phyloP scores from a whole-genome alignment of 805 yeast genomes.

The Priceomyces medius region DNA sequence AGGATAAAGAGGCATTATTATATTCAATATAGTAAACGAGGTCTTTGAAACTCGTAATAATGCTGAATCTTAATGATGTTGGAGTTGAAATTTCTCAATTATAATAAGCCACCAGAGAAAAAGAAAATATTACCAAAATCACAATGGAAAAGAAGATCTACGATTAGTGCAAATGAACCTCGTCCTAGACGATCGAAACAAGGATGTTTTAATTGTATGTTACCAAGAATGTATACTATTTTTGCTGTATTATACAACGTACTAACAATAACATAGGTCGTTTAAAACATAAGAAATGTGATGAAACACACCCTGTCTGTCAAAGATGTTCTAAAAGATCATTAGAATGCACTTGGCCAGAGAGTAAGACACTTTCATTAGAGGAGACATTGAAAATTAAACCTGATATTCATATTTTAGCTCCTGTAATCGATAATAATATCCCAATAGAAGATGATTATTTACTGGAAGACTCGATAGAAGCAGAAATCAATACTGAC shows the following conservation, averaged over 20 bases:
- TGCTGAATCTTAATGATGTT: not conserved
- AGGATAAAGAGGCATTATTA: too few relatives aligned
- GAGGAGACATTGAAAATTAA: too few relatives aligned
- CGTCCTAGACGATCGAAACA: not conserved
- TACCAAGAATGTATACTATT: not conserved
- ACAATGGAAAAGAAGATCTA: not conserved
- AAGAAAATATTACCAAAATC: not conserved
- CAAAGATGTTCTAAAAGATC: not conserved
- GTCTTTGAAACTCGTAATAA: too few relatives aligned
- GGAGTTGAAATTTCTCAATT: not conserved
- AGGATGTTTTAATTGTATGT: slow-evolving; percentile 3
- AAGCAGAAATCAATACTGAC: not conserved
- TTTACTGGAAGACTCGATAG: not conserved
- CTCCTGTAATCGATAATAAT: too few relatives aligned
- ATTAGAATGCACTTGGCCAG: slow-evolving; percentile 2
- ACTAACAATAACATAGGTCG: not conserved
- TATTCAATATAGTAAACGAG: too few relatives aligned
- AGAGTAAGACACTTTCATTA: too few relatives aligned
- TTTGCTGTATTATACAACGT: not conserved
- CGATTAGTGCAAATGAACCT: not conserved
- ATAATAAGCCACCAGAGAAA: not conserved
- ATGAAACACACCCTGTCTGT: slow-evolving; percentile 3
- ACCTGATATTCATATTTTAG: too few relatives aligned
- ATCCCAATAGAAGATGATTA: too few relatives aligned
- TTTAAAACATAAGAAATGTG: slow-evolving; percentile 1